These are phyloP conservation scores for Piper betle DNA, from an alignment of 164 flowering plant species.

Conservation along the genomic window DNA sequence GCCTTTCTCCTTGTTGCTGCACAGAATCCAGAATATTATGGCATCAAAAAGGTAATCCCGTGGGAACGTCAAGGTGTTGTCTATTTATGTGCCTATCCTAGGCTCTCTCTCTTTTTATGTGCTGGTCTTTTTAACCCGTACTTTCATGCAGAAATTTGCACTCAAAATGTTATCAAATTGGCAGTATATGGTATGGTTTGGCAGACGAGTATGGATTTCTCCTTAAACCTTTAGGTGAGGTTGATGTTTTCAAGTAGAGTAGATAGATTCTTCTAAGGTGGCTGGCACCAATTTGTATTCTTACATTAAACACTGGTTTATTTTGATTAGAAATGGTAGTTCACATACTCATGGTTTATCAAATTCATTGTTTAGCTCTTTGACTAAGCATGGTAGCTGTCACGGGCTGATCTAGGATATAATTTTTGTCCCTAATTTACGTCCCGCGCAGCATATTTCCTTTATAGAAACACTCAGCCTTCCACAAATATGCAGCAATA, in stretches of 20 bases:
- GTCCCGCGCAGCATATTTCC: no score
- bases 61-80: constrained; percentile 47
- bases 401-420: no score
- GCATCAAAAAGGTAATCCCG: constrained; percentile 47
- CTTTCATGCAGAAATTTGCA: constrained; percentile 47
- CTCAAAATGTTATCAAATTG: constrained; percentile 73
- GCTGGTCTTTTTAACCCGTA: not conserved
- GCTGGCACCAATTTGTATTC: no score
- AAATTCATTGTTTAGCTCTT: no score
- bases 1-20: constrained; percentile 11
- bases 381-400: no score
- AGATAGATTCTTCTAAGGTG: no score
- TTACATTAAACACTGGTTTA: no score
- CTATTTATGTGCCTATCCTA: not conserved
- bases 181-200: constrained; percentile 74
- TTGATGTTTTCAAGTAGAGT: not conserved
- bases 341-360: no score
- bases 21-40: constrained; percentile 84
- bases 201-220: constrained; percentile 93
- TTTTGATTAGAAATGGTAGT: no score
- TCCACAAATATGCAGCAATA: no score
- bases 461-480: no score
- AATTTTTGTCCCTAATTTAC: no score
- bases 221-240: constrained; percentile 78
- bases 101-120: not conserved